Percentiles rank a stretch among this genome's conserved stretches.
Conservation (phyloP, 139 green algal genomes). For the Yamagishiella unicocca region DNA sequence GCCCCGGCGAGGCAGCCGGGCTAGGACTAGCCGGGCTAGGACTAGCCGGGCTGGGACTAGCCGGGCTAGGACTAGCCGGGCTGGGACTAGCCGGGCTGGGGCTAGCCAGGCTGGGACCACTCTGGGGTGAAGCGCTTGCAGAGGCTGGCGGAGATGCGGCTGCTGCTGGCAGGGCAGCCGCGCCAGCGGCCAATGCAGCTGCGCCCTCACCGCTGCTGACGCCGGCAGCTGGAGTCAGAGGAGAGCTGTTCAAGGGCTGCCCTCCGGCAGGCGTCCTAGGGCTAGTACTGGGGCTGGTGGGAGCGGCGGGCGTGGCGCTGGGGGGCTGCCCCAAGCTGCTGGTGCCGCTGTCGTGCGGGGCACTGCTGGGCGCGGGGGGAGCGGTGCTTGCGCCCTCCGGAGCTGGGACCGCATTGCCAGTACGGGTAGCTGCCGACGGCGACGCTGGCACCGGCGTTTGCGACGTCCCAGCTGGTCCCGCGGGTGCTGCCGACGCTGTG, state of each 20-base stretch:
- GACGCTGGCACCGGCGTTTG: neutral
- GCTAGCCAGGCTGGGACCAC: too few species aligned
- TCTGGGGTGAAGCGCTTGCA: too few species aligned
- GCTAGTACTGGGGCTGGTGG: too few species aligned
- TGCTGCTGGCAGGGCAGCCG: neutral
- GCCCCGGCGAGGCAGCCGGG: too few species aligned
- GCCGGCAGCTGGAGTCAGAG: too few species aligned
- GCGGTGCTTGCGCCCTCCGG: neutral
- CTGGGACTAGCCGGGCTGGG: too few species aligned
- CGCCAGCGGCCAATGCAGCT: neutral
- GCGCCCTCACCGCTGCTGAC: neutral
- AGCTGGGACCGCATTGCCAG: neutral
- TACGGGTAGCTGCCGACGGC: neutral
- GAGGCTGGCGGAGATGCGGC: neutral
- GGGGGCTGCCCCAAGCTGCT: neutral
- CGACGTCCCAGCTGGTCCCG: neutral
- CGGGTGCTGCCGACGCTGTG: neutral
- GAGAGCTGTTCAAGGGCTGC: too few species aligned
- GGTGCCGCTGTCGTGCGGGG: neutral
- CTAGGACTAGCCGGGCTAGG: too few species aligned
- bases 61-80: too few species aligned
- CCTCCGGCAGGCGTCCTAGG: too few species aligned
- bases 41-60: too few species aligned
- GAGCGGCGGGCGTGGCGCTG: too few species aligned
- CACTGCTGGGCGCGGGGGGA: neutral